Conservation (phyloP, 495 filamentous ascomycete genomes). For the Penicillium psychrofluorescens region DNA sequence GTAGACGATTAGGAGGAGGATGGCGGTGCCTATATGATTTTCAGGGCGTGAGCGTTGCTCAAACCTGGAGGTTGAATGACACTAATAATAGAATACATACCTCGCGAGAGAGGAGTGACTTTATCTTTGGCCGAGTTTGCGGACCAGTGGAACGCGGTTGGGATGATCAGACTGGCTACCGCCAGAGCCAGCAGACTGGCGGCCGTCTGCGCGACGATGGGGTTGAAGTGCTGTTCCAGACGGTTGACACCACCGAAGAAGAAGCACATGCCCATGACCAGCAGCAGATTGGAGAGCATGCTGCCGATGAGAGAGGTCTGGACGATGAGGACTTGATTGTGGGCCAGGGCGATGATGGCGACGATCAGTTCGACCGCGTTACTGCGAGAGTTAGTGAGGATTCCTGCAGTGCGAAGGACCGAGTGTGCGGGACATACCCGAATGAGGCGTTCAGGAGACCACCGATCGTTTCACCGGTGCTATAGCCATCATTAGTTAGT, state of each 20-base stretch:
- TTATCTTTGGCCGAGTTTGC: slow-evolving; percentile 5
- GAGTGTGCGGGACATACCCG: slow-evolving; percentile 46
- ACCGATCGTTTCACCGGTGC: slow-evolving; percentile 71
- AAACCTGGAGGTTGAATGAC: too few species aligned
- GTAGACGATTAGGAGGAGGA: slow-evolving; percentile 74
- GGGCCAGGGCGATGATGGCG: slow-evolving; percentile 69
- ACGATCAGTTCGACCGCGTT: slow-evolving; percentile 94
- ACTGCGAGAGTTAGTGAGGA: slow-evolving; percentile 10
- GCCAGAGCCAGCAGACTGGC: slow-evolving; percentile 74
- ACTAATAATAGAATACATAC: slow-evolving; percentile 13
- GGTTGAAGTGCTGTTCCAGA: slow-evolving; percentile 82
- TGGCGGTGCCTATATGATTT: slow-evolving; percentile 49
- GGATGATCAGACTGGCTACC: slow-evolving; percentile 76
- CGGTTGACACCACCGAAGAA: slow-evolving; percentile 79
- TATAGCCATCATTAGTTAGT: slow-evolving; percentile 5
- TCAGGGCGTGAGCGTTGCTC: too few species aligned
- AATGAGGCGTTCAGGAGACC: slow-evolving; percentile 85
- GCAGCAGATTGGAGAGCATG: slow-evolving; percentile 84
- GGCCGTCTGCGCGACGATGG: slow-evolving; percentile 87
- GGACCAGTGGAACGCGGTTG: slow-evolving; percentile 70
- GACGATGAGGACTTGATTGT: slow-evolving; percentile 75
- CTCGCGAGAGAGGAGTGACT: slow-evolving; percentile 27
- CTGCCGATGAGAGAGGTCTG: slow-evolving; percentile 87
- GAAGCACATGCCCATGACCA: slow-evolving; percentile 92
- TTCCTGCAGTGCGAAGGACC: neutral